Conservation (phyloP, 106 monocot species). For the Platanthera guangdongensis region DNA sequence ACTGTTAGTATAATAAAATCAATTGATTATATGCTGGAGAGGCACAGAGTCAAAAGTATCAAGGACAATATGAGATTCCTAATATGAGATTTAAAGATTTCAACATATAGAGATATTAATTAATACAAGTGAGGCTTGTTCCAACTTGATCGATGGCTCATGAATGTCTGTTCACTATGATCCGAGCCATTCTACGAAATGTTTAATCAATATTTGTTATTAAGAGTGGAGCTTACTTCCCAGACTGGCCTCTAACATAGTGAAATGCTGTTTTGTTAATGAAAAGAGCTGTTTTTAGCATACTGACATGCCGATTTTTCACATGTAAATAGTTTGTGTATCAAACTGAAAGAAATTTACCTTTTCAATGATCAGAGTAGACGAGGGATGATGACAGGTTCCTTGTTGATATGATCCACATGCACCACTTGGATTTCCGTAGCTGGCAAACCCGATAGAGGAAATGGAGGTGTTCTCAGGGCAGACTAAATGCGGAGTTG, state of each 20-base stretch:
- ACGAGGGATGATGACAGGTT: slow-evolving; percentile 58
- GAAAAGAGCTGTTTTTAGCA: neutral
- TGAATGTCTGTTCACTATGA: neutral
- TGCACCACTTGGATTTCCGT: slow-evolving; percentile 72
- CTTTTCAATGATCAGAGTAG: slow-evolving; percentile 55
- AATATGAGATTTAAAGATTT: neutral
- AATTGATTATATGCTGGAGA: too few relatives aligned
- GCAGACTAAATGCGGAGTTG: slow-evolving; percentile 42
- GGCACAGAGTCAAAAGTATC: too few relatives aligned
- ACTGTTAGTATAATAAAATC: too few relatives aligned
- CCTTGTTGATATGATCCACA: slow-evolving; percentile 59
- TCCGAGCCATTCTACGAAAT: neutral
- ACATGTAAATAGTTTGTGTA: neutral
- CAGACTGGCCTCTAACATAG: neutral
- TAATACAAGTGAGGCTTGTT: neutral
- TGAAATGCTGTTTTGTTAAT: neutral
- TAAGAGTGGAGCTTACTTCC: neutral
- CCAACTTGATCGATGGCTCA: neutral
- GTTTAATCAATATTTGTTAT: neutral
- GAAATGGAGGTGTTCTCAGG: slow-evolving; percentile 44
- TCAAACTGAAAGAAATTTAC: slow-evolving; percentile 16
- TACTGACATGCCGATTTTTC: neutral
- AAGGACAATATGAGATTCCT: too few relatives aligned
- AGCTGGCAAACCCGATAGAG: slow-evolving; percentile 71
- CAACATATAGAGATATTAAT: neutral